Base-by-base conservation (phyloP, 257 asterid genomes). In the Solanum sitiens region DNA sequence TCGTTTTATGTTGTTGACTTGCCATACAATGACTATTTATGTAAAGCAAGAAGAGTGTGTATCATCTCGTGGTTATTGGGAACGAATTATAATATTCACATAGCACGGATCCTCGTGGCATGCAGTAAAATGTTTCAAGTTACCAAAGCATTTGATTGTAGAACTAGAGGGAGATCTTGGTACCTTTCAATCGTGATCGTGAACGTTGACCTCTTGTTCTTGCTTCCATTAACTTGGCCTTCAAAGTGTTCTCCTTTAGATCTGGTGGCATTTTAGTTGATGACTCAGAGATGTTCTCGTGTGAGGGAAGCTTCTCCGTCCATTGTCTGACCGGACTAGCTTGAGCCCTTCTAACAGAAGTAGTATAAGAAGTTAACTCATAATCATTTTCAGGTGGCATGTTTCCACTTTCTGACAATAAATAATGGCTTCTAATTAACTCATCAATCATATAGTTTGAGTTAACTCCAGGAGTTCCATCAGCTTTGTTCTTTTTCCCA, bases 251-350 rank as follows among this genome's bases (percentile, higher is more conserved):
- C 90, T 96, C 98, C 93, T 95, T 96, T 44, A 92, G 73, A 11
- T 95, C 98, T 2, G 91, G 87, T 82, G 93, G 98, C 90, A 94
- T 44, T 91, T 94, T 95, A 32, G 94, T 91, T 53, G 97, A 91
- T 37, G 98, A 90, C 89, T 92, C 95, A 0, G 93, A 89, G 63
- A 88, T 67, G 39, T 90, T 91, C 21, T 92, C 95, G n/a, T 83
- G 91, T 16, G 96, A 91, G 3, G 98, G 96, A 42, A 96, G 93
- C 89, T 91, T 94, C 56, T 89, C 94, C 0, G 94, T 90, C 99
- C 99, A 94, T 82, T 91, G 93, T 18, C 98, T 91, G 16, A 94
- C 93, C 4, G 99, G 99, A 90, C 98, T 96, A 3, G 95, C 92
- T 12, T 92, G 98, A 87, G 91, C 89, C 89, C 94, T 96, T 98